phyloP scores from a whole-genome alignment of 2,329 filamentous ascomycete species.

The Colletotrichum filicis region DNA sequence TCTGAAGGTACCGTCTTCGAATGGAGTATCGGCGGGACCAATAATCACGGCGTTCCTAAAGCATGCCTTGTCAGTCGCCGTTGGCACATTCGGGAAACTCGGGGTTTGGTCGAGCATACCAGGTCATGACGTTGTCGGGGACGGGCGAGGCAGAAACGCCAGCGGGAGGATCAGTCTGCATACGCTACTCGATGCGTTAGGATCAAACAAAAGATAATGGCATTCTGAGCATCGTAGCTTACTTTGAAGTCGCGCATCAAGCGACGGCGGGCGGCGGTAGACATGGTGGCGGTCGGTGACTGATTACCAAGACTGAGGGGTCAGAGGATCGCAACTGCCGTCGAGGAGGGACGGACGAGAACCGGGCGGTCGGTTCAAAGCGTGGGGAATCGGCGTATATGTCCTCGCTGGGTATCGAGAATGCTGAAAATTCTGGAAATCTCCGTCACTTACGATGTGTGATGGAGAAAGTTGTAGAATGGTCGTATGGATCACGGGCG shows the following conservation, averaged over 20 bases:
- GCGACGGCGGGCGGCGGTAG: conserved; percentile 92
- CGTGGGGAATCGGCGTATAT: neutral
- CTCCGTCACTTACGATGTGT: neutral
- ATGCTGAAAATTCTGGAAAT: conserved; percentile 3
- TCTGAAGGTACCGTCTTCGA: conserved; percentile 97
- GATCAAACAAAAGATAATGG: neutral
- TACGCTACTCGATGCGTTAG: conserved; percentile 72
- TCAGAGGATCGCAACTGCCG: conserved; percentile 4
- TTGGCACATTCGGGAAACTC: neutral
- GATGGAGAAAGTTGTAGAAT: conserved; percentile 8
- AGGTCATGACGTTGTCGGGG: conserved; percentile 97
- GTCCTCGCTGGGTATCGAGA: neutral
- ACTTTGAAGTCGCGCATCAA: conserved; percentile 99
- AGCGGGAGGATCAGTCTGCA: conserved; percentile 98
- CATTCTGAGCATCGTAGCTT: conserved; percentile 32
- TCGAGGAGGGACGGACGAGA: neutral
- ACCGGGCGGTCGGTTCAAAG: neutral
- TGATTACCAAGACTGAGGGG: conserved; percentile 22
- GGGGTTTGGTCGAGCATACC: conserved; percentile 64
- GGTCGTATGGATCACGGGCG: neutral
- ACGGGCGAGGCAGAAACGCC: conserved; percentile 97
- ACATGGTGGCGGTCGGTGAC: conserved; percentile 60
- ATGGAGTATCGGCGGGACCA: conserved; percentile 94
- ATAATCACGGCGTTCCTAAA: conserved; percentile 98
- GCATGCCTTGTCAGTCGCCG: conserved; percentile 20